Evolutionary conservation across 1,139 yeast genomes (phyloP).

Genomic region (Eremothecium cymbalariae): DNA sequence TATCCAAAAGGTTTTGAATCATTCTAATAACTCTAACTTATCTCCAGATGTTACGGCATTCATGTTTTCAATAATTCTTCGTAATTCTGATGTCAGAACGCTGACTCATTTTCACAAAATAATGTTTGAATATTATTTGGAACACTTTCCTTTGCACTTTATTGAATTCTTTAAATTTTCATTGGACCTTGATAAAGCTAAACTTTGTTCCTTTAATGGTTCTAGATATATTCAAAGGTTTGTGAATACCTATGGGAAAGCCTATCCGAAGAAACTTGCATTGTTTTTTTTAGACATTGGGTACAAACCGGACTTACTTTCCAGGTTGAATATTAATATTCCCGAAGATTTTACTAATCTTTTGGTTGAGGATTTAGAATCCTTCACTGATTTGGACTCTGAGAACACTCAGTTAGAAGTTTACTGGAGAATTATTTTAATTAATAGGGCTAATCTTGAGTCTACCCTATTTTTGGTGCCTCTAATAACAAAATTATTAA

Average conservation of each 20-base stretch:
- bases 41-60: slow-evolving; percentile 24
- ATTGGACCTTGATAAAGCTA: slow-evolving; percentile 38
- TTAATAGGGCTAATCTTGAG: slow-evolving; percentile 15
- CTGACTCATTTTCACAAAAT: slow-evolving; percentile 42
- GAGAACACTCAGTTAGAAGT: slow-evolving; percentile 31
- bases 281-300: slow-evolving; percentile 38
- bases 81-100: slow-evolving; percentile 50
- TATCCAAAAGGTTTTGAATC: slow-evolving; percentile 13
- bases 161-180: slow-evolving; percentile 45
- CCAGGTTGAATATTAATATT: slow-evolving; percentile 14
- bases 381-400: slow-evolving; percentile 3
- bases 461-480: slow-evolving; percentile 11
- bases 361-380: slow-evolving; percentile 7
- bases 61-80: slow-evolving; percentile 42
- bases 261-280: slow-evolving; percentile 36
- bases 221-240: slow-evolving; percentile 43
- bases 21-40: slow-evolving; percentile 15
- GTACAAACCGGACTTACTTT: slow-evolving; percentile 15
- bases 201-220: slow-evolving; percentile 40
- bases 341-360: slow-evolving; percentile 18
- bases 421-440: slow-evolving; percentile 29
- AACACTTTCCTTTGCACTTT: slow-evolving; percentile 34
- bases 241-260: slow-evolving; percentile 36
- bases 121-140: slow-evolving; percentile 36
- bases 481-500: slow-evolving; percentile 10